These are phyloP conservation scores for Penicillium taxi DNA, from an alignment of 495 filamentous ascomycete species.

Conservation along the genomic window DNA sequence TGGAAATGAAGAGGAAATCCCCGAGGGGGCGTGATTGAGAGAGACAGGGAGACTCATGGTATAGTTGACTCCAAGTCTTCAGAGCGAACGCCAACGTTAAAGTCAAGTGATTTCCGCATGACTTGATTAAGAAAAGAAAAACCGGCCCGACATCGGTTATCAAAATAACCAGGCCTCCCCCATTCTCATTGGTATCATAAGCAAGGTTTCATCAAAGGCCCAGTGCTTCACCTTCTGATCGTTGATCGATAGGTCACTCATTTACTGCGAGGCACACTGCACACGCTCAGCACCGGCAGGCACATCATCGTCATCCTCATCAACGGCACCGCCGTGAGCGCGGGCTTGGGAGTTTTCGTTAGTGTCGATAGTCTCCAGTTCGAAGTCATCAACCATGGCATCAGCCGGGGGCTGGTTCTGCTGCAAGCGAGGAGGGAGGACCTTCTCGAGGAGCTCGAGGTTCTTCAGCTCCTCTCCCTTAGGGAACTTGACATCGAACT, in stretches of 20 bases:
- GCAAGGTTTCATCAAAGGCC: constrained; percentile 31
- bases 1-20: too few relatives aligned
- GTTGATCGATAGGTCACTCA: constrained; percentile 11
- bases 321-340: constrained; percentile 68
- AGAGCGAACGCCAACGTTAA: constrained; percentile 37
- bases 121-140: constrained; percentile 20
- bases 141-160: constrained; percentile 3
- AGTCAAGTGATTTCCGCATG: constrained; percentile 17
- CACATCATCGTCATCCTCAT: constrained; percentile 72
- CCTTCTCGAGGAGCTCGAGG: constrained; percentile 60
- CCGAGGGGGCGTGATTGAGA: too few relatives aligned
- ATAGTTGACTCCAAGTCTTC: constrained; percentile 28
- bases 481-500: constrained; percentile 97
- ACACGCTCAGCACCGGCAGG: constrained; percentile 83
- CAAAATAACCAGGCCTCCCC: not conserved
- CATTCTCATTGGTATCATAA: constrained; percentile 42
- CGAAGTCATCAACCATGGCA: constrained; percentile 81
- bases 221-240: constrained; percentile 3
- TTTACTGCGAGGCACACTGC: constrained; percentile 96
- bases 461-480: constrained; percentile 45
- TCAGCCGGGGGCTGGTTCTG: constrained; percentile 59
- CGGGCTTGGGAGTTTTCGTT: constrained; percentile 56
- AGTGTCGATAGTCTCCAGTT: constrained; percentile 73
- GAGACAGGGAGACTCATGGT: constrained; percentile 5
- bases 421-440: constrained; percentile 65